Conservation (phyloP, 805 yeast species). For the Saccharomyces kudriavzevii region DNA sequence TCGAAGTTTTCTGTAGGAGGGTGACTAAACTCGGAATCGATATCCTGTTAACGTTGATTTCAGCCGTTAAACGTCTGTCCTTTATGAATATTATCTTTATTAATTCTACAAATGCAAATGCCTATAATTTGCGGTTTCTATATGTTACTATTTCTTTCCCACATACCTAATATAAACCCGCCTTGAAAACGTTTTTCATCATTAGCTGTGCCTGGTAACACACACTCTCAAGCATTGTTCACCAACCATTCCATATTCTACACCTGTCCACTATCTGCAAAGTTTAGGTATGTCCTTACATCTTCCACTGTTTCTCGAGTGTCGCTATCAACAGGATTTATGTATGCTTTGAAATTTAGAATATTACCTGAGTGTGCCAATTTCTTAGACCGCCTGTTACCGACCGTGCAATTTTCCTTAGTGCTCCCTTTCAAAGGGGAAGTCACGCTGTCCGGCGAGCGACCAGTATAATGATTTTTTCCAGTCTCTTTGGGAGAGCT, state of each 20-base stretch:
- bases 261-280: constrained; percentile 12
- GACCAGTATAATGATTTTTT: not conserved
- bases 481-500: constrained; percentile 14
- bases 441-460: not conserved
- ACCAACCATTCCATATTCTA: too few species aligned
- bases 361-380: constrained; percentile 14
- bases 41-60: not conserved
- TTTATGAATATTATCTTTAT: not conserved
- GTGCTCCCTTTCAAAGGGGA: constrained; percentile 6
- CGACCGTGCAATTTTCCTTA: not conserved
- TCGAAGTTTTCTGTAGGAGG: not conserved
- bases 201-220: not conserved
- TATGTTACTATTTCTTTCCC: not conserved
- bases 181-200: not conserved
- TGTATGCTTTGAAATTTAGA: constrained; percentile 12
- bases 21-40: not conserved
- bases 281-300: constrained; percentile 20
- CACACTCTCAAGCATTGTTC: too few species aligned
- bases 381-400: not conserved
- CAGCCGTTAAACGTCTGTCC: not conserved
- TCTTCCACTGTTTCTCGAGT: constrained; percentile 17
- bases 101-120: not conserved
- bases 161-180: too few species aligned
- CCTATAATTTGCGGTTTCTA: not conserved
- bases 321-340: not conserved